Base-by-base conservation (phyloP, 352 stramenopile genomes). In the Aphanomyces cochlioides region DNA sequence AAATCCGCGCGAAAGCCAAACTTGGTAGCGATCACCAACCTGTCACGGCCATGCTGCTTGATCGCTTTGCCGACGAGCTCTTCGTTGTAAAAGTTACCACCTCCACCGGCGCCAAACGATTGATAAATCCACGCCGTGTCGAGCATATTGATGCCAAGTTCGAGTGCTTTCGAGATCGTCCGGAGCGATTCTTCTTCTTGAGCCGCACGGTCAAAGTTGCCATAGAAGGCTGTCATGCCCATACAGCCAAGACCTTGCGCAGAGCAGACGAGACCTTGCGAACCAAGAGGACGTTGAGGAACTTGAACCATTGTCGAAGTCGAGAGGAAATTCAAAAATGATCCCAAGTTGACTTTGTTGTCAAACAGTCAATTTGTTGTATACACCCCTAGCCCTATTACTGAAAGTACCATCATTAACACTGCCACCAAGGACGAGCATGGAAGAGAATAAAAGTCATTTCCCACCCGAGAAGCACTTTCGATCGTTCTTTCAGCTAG, bases 21-120 rank as follows among this genome's bases (percentile, higher is more conserved):
- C 76, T 90, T 90, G 47, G 84, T 90, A 17, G 72, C 81, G 69
- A 90, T 75, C 17, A 91, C 78, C 15, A 91, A 72, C 21, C 90
- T 79, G 21, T 90, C 81, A 15, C 84, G 77, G 17, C 67, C 74
- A 77, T 76, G 85, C 21, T 73, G 76, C 74, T 87, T 76, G 15
- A 89, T 74, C 36, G 79, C 79, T 7, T 75, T 72, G 72, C 86
- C 83, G 7, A 90, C 72, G 13, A 83, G 69, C 58, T 85, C 78
- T 28, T 82, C 82, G 74, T 87, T 89, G 60, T 83, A 80, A 48
- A 77, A 61, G 59, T 86, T 79, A 3, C 77, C 77, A 47, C 81
- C 72, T 39, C 80, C 79, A 45, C 81, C 75, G 3, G 64, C 73
- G 45, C 67, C 67, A 75, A 66, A 75, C 10, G 38, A 56, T 37